phyloP scores from a whole-genome alignment of 108 stramenopile species.

The Discostella stelligeroides region DNA sequence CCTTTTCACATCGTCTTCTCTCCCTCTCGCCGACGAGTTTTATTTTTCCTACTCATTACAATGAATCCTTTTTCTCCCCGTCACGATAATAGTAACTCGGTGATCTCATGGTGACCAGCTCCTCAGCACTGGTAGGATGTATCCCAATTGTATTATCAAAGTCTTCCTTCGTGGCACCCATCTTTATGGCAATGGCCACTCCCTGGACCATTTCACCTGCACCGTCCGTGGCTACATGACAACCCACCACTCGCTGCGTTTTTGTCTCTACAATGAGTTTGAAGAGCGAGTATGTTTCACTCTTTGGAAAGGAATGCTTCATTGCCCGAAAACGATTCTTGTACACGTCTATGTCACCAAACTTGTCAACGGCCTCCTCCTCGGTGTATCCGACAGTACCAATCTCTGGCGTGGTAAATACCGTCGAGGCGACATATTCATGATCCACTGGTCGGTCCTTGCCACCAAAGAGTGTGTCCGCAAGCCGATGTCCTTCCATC shows the following conservation, averaged over 20 bases:
- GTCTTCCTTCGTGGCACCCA: conserved; percentile 85
- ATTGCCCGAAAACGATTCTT: conserved; percentile 71
- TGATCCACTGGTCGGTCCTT: conserved; percentile 79
- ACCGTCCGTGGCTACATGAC: conserved; percentile 56
- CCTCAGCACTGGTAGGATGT: conserved; percentile 82
- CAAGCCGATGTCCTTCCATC: conserved; percentile 71
- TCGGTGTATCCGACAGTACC: conserved; percentile 89
- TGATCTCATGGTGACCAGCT: conserved; percentile 59
- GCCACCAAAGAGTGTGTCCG: conserved; percentile 82
- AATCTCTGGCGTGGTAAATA: conserved; percentile 90
- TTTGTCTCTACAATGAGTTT: conserved; percentile 72
- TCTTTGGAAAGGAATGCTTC: conserved; percentile 77
- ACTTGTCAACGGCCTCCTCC: conserved; percentile 74
- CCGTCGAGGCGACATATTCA: conserved; percentile 87
- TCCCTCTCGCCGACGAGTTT: no score
- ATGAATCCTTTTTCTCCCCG: conserved; percentile 58
- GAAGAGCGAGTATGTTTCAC: conserved; percentile 70
- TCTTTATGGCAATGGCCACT: conserved; percentile 82
- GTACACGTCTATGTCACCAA: conserved; percentile 75
- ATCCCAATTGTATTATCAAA: conserved; percentile 78
- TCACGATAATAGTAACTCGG: conserved; percentile 63
- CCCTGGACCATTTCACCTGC: conserved; percentile 89
- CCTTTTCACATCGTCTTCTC: no score
- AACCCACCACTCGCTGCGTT: conserved; percentile 51
- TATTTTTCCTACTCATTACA: conserved; percentile 2